Evolutionary conservation across 164 flowering plant species (phyloP).

Genomic region (Aristolochia fimbriata): DNA sequence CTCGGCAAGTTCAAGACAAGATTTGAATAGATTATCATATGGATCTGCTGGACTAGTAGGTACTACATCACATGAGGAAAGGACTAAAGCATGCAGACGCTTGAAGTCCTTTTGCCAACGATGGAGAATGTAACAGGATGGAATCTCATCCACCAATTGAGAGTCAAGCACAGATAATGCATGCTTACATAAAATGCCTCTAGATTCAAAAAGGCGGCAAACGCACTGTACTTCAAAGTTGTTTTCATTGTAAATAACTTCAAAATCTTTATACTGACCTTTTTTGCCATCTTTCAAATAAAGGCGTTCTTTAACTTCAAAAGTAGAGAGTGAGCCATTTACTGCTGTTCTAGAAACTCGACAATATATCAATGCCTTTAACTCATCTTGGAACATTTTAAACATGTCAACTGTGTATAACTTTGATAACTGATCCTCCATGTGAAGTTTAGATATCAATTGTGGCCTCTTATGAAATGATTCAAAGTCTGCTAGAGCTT

Average conservation of each 20-base stretch:
- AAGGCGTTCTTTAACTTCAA: not conserved
- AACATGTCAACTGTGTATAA: constrained; percentile 38
- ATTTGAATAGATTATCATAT: not conserved
- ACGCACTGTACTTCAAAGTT: not conserved
- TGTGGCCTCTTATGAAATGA: constrained; percentile 22
- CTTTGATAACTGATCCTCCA: constrained; percentile 36
- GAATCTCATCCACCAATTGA: not conserved
- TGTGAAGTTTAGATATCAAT: constrained; percentile 32
- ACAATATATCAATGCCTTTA: constrained; percentile 27
- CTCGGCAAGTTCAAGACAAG: not conserved
- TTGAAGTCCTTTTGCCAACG: not conserved
- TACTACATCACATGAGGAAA: not conserved
- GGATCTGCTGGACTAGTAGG: not conserved
- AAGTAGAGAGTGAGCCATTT: constrained; percentile 3
- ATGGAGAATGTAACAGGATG: not conserved
- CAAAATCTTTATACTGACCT: not conserved
- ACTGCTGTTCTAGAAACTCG: not conserved
- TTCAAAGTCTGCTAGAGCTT: constrained; percentile 34
- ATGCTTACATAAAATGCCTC: constrained; percentile 1
- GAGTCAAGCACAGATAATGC: not conserved
- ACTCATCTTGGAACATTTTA: constrained; percentile 35
- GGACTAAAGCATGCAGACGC: not conserved
- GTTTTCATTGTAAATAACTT: not conserved
- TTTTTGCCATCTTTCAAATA: not conserved
- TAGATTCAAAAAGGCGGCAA: not conserved